Evolutionary conservation across 352 stramenopile genomes (phyloP), one percentile per base, ranked within the genome.

Genomic region (Globisporangium nunn): DNA sequence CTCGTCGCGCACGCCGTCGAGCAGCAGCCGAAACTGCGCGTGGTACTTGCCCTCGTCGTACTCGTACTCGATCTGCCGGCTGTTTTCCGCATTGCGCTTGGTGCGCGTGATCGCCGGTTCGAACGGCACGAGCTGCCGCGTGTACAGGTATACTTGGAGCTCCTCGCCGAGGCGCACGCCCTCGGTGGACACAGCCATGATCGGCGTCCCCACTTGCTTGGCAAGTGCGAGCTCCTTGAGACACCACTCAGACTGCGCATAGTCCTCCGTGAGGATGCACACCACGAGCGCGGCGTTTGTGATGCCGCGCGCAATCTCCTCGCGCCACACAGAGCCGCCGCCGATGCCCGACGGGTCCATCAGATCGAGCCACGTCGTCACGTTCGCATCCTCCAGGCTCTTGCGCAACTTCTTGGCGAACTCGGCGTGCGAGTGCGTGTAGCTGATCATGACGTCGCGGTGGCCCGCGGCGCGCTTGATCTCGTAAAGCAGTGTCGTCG

Each of bases 391-490:
- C 64, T 92, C 84, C 0, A 93, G 58, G 12, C 68, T 73, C 49
- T 78, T 72, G 45, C 84, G 81, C 35, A 92, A 59, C 52, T 92
- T 92, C 49, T 78, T 86, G 12, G 81, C 82, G 67, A 94, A 91
- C 66, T 91, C 80, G 6, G 68, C 65, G 58, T 93, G 84, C 35
- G 84, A 86, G 58, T 93, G 84, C 31, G 84, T 93, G 66, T 93
- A 92, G 66, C 84, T 93, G 61, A 93, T 92, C 84, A 93, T 92
- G 10, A 91, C 84, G 37, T 93, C 84, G 0, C 84, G 78, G 33
- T 87, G 72, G 0, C 84, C 84, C 1, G 81, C 84, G n/a, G 81
- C 82, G 15, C 68, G 78, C 63, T 93, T 93, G 47, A 93, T 80
- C 31, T 85, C 82, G 39, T 86, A 93, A n/a, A 86, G 67, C 6